Base-by-base conservation (phyloP, 2,329 filamentous ascomycete species). In the Cercospora citrullina region DNA sequence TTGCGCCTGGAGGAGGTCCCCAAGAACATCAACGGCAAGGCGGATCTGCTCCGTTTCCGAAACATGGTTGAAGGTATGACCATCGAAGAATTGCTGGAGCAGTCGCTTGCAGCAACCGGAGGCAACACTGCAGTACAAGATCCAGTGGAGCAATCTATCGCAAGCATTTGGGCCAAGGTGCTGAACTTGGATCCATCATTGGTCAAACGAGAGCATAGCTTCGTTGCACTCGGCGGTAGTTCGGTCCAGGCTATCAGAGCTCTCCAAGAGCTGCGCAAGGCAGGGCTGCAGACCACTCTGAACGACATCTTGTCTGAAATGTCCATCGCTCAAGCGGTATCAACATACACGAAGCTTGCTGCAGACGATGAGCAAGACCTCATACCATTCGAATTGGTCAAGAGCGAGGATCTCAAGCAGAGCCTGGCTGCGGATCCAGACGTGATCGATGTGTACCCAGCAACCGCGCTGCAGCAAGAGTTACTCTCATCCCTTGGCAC, bases 161-260 rank as follows among this genome's bases (percentile, higher is more conserved):
- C 36, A 39, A 39, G 36, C 16, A n/a, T 39, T 8, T 39, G 36
- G 36, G 36, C 36, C 36, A 39, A 39, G 14, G 36, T 39, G 2
- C 8, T 39, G 36, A 39, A 39, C 14, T n/a, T 39, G 36, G 36
- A 39, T 39, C 36, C 14, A 39, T 39, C 36, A 39, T 8, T 39
- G 36, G n/a, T 39, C 36, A 39, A 39, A n/a, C 1, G 36, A n/a
- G 36, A 39, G 36, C 36, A 39, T 39, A 39, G 36, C 14, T 39
- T 39, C 5, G 36, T 39, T n/a, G 36, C 36, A 7, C 36, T 39
- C 28, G 55, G 55, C 1, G 55, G 55, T 30, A 59, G 10, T 18
- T 59, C 55, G 55, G 31, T 59, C 18, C 55, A 59, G 16, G 55
- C 55, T 30, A 59, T 59, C 55, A 59, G 21, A 30, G 55, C 55